A percentile compares a stretch with the other conserved stretches of the same genome.
Conservation (phyloP, 2,329 filamentous ascomycete species). For the Colletotrichum sojae region DNA sequence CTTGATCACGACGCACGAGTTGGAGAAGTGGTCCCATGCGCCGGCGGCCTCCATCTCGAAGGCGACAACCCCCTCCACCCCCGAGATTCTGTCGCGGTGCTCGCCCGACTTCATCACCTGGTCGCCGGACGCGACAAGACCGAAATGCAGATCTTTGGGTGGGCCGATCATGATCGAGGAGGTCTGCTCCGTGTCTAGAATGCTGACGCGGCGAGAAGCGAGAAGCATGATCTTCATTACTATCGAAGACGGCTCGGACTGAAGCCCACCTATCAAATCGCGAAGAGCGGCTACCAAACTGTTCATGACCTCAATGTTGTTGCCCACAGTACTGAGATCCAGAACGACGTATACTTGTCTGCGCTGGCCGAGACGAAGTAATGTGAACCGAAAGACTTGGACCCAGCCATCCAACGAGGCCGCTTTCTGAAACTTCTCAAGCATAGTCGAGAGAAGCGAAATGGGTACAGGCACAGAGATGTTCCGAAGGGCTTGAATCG, state of each 20-base stretch:
- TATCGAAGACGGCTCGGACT: too few relatives aligned
- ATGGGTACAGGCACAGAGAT: background rate
- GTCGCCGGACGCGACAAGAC: slow-evolving; percentile 54
- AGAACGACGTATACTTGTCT: background rate
- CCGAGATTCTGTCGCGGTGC: slow-evolving; percentile 51
- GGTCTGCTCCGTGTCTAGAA: too few relatives aligned
- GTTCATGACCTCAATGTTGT: background rate
- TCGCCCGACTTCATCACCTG: slow-evolving; percentile 53
- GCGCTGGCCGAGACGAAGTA: too few relatives aligned
- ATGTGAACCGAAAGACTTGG: background rate
- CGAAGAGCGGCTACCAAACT: background rate
- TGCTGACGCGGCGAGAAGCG: too few relatives aligned
- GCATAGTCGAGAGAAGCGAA: background rate
- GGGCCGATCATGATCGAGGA: too few relatives aligned
- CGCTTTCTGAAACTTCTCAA: background rate
- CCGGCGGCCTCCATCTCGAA: slow-evolving; percentile 55
- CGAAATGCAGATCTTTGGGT: slow-evolving; percentile 47
- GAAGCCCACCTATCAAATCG: background rate
- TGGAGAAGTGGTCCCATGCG: slow-evolving; percentile 47
- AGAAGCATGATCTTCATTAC: too few relatives aligned
- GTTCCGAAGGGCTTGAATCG: background rate
- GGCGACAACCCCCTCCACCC: slow-evolving; percentile 42
- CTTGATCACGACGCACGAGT: slow-evolving; percentile 50
- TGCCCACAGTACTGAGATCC: background rate
- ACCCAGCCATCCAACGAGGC: background rate